Conservation (phyloP, 352 stramenopile species). For the Phytopythium ostracodes region DNA sequence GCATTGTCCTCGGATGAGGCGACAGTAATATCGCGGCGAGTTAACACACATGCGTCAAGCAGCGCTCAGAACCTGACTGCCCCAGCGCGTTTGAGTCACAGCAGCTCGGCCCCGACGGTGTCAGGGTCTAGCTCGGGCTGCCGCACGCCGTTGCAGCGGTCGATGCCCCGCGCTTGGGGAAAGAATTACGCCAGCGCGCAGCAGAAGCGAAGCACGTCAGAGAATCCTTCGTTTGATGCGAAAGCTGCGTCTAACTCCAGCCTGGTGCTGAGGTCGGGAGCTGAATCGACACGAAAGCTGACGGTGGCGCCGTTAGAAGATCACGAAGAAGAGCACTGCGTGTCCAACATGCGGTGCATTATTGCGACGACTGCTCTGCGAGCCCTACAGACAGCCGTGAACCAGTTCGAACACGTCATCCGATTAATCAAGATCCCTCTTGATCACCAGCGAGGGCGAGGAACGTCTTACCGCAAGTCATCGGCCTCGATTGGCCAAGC, state of each 20-base stretch:
- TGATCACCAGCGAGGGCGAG: slow-evolving; percentile 6
- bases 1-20: background rate
- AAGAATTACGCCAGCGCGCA: slow-evolving; percentile 39
- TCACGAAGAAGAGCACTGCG: slow-evolving; percentile 19
- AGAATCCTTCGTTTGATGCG: slow-evolving; percentile 17
- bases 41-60: background rate
- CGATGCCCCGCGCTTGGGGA: slow-evolving; percentile 62
- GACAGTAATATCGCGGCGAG: background rate
- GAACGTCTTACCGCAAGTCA: background rate
- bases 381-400: slow-evolving; percentile 39
- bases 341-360: slow-evolving; percentile 33
- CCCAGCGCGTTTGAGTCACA: background rate
- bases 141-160: slow-evolving; percentile 23
- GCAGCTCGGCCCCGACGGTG: background rate
- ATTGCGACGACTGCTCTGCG: slow-evolving; percentile 35
- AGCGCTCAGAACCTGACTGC: background rate
- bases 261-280: background rate
- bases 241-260: slow-evolving; percentile 8
- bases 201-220: slow-evolving; percentile 21
- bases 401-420: slow-evolving; percentile 50
- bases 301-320: background rate
- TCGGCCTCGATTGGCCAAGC: slow-evolving; percentile 31
- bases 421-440: slow-evolving; percentile 36
- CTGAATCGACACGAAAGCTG: background rate
- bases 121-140: background rate